Percentiles rank a stretch among this genome's conserved stretches.
Evolutionary conservation across 2,329 filamentous ascomycete species (phyloP).

Genomic region (Cladophialophora chaetospira): DNA sequence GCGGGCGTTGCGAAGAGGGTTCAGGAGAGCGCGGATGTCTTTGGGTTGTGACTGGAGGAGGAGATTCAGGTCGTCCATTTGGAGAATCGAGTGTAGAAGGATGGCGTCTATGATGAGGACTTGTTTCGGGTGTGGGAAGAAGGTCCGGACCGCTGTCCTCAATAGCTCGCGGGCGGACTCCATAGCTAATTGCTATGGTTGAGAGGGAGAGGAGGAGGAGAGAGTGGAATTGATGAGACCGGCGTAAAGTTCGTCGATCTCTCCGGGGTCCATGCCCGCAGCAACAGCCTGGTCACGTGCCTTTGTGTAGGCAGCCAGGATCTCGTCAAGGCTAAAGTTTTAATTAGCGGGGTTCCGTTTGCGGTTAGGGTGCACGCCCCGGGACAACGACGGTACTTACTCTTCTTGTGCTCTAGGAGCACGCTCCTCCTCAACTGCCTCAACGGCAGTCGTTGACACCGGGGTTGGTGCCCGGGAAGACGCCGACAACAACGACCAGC

Average conservation of each 20-base stretch:
- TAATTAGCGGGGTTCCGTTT: background rate
- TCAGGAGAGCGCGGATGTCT: slow-evolving; percentile 86
- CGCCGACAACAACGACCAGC: background rate
- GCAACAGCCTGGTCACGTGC: background rate
- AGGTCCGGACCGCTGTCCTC: slow-evolving; percentile 80
- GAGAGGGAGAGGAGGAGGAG: background rate
- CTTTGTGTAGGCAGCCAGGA: background rate
- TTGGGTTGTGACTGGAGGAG: slow-evolving; percentile 89
- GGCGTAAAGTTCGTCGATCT: background rate
- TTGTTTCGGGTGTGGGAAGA: slow-evolving; percentile 77
- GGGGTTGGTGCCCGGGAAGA: background rate
- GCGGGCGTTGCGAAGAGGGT: slow-evolving; percentile 80
- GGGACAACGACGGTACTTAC: background rate
- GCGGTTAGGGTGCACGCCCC: background rate
- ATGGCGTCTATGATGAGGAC: slow-evolving; percentile 81
- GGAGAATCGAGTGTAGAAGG: slow-evolving; percentile 72
- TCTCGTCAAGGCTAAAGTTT: background rate
- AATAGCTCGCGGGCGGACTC: slow-evolving; percentile 76
- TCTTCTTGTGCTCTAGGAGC: background rate
- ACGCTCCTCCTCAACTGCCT: background rate
- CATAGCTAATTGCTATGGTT: slow-evolving; percentile 44
- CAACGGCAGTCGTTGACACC: background rate
- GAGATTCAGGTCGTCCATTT: slow-evolving; percentile 84
- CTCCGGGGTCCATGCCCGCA: background rate
- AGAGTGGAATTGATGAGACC: background rate